Conservation (phyloP, 2,329 filamentous ascomycete species). For the Aspergillus melleus region DNA sequence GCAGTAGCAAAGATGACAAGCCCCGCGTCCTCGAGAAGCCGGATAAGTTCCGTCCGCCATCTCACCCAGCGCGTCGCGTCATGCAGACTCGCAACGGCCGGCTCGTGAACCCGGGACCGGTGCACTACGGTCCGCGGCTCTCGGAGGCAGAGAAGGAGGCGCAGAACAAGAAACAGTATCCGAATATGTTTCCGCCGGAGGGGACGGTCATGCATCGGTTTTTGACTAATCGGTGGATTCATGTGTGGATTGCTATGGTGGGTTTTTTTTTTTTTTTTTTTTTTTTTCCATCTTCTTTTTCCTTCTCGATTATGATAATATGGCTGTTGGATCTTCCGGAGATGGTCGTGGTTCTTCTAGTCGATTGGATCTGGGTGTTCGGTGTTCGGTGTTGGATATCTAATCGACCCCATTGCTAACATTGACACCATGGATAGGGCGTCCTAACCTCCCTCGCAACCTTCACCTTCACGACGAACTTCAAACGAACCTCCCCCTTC, state of each 20-base stretch:
- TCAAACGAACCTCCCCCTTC: slow-evolving; percentile 75
- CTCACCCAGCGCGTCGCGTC: slow-evolving; percentile 72
- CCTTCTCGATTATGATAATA: too few relatives aligned
- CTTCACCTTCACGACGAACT: slow-evolving; percentile 75
- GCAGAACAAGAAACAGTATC: slow-evolving; percentile 73
- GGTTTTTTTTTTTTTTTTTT: too few relatives aligned
- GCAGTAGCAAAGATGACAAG: slow-evolving; percentile 44
- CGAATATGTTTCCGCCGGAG: slow-evolving; percentile 81
- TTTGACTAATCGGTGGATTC: slow-evolving; percentile 72
- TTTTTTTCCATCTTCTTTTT: too few relatives aligned
- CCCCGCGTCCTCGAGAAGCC: slow-evolving; percentile 80
- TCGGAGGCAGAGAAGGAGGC: slow-evolving; percentile 64
- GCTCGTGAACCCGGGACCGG: slow-evolving; percentile 44
- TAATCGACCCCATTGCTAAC: too few relatives aligned
- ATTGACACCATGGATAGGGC: slow-evolving; percentile 45
- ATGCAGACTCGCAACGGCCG: slow-evolving; percentile 46
- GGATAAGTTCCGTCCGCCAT: slow-evolving; percentile 86
- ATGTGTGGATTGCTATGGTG: slow-evolving; percentile 82
- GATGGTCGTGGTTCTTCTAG: too few relatives aligned
- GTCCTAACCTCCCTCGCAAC: slow-evolving; percentile 69
- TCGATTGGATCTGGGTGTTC: too few relatives aligned
- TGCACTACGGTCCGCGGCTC: slow-evolving; percentile 73
- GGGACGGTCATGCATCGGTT: slow-evolving; percentile 85
- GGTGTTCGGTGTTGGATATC: too few relatives aligned
- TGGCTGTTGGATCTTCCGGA: too few relatives aligned